Conservation (phyloP, 768 basidiomycete genomes). For the Suillus alpinus region DNA sequence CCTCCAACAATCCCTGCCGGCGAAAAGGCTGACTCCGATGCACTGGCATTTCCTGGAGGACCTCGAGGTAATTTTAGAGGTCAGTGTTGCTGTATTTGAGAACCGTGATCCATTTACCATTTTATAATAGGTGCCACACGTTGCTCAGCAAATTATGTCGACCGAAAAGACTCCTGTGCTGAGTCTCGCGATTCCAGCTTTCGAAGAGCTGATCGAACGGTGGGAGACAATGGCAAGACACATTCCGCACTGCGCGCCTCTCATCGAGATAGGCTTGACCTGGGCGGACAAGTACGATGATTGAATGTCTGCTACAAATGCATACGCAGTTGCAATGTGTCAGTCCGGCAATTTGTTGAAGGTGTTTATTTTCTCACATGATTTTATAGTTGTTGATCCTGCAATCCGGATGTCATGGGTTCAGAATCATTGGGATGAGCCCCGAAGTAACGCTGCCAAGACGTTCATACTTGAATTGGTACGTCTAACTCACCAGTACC, state of each 20-base stretch:
- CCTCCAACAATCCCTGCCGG: no score
- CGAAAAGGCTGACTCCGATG: no score
- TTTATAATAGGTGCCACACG: no score
- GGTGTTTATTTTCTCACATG: background rate
- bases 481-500: no score
- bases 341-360: fast-evolving
- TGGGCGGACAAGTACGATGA: background rate
- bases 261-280: background rate
- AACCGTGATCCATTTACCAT: no score
- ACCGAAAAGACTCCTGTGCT: background rate
- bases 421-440: background rate
- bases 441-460: background rate
- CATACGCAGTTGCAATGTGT: background rate
- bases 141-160: slow-evolving; percentile 4
- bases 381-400: background rate
- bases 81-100: no score
- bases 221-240: background rate
- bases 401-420: background rate
- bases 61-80: no score
- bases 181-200: background rate
- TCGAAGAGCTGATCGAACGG: background rate
- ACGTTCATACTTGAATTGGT: no score
- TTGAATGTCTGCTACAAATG: background rate
- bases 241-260: background rate
- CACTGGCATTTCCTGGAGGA: no score